phyloP scores from a whole-genome alignment of 2,329 filamentous ascomycete genomes.

The Clonostachys sp. region DNA sequence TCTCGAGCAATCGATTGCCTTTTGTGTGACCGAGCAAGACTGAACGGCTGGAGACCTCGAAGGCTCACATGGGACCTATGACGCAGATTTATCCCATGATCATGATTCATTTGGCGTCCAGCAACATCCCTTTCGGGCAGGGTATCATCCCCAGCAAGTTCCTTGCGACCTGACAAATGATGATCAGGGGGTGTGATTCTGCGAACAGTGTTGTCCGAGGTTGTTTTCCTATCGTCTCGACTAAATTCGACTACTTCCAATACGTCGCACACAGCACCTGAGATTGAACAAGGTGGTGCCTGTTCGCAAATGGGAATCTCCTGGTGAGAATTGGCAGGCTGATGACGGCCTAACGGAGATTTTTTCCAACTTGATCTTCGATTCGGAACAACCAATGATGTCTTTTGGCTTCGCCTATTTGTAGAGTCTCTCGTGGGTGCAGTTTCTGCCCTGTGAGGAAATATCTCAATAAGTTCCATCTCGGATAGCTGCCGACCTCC shows the following conservation, averaged over 20 bases:
- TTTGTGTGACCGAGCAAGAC: slow-evolving; percentile 47
- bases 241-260: no score
- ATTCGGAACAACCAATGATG: neutral
- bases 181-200: no score
- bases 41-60: slow-evolving; percentile 43
- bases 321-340: no score
- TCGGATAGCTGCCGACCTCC: no score
- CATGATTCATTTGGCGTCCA: slow-evolving; percentile 14
- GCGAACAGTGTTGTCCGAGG: no score
- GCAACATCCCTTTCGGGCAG: slow-evolving; percentile 15
- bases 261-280: no score
- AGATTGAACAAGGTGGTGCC: no score
- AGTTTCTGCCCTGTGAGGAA: neutral
- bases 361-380: no score
- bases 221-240: no score
- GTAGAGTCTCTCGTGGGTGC: neutral
- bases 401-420: slow-evolving; percentile 2
- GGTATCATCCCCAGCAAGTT: slow-evolving; percentile 11
- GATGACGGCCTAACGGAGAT: no score
- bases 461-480: no score
- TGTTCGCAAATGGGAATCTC: no score
- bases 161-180: neutral
- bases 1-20: slow-evolving; percentile 67
- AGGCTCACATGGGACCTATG: slow-evolving; percentile 51
- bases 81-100: slow-evolving; percentile 36